Percentiles rank a stretch among this genome's conserved stretches.
Evolutionary conservation across 2,329 filamentous ascomycete genomes (phyloP).

Genomic region (Arthrobotrys musiformis): DNA sequence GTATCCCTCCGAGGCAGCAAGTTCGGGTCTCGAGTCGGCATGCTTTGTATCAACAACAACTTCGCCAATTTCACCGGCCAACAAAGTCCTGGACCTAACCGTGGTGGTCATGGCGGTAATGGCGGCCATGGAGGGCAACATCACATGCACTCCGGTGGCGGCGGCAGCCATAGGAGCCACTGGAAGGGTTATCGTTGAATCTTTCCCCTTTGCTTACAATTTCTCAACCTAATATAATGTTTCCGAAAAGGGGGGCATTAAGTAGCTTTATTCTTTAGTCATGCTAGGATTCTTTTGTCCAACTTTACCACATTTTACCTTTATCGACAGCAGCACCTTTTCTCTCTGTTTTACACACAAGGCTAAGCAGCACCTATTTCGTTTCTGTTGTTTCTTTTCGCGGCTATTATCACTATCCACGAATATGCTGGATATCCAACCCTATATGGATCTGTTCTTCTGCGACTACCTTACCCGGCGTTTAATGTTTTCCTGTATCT

Average conservation of each 20-base stretch:
- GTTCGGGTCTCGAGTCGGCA: constrained; percentile 96
- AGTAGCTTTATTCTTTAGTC: constrained; percentile 12
- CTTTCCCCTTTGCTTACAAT: constrained; percentile 57
- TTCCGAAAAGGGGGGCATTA: neutral
- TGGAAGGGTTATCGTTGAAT: constrained; percentile 51
- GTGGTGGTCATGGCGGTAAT: constrained; percentile 24
- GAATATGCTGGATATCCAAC: constrained; percentile 36
- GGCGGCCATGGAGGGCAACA: constrained; percentile 36
- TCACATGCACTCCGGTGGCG: constrained; percentile 16
- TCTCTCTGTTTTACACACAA: constrained; percentile 3
- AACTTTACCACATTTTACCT: constrained; percentile 3
- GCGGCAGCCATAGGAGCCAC: constrained; percentile 19
- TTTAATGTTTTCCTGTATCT: constrained; percentile 20
- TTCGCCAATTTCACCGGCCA: constrained; percentile 34
- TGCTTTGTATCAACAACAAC: constrained; percentile 87
- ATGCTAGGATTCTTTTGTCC: constrained; percentile 21
- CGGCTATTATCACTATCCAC: constrained; percentile 10
- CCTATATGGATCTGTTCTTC: constrained; percentile 23
- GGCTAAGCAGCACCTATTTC: constrained; percentile 9
- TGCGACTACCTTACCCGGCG: constrained; percentile 10
- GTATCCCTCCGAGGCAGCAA: constrained; percentile 97
- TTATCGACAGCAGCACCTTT: constrained; percentile 13
- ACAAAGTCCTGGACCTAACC: neutral
- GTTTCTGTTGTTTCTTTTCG: constrained; percentile 18
- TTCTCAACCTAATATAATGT: constrained; percentile 34